Percentiles rank a stretch among this genome's conserved stretches.
Evolutionary conservation across 73 alveolate genomes (phyloP).

Genomic region (Durusdinium trenchii): DNA sequence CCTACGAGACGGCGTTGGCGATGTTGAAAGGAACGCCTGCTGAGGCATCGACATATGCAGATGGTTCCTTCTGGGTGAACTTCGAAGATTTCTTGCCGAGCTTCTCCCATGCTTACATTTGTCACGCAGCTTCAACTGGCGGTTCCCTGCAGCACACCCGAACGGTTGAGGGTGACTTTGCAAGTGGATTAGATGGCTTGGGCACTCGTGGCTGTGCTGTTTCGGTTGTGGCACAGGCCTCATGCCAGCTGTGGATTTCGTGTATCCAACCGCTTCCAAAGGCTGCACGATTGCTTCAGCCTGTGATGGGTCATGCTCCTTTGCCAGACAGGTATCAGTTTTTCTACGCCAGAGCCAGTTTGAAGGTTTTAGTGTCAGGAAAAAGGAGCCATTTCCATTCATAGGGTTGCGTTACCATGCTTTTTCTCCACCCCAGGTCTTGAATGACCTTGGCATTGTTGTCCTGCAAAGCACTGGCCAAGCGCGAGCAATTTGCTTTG

Average conservation of each 20-base stretch:
- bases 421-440: conserved; percentile 20
- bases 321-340: neutral
- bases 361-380: too few species aligned
- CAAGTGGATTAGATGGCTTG: conserved; percentile 3
- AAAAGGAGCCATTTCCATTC: too few species aligned
- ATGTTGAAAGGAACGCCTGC: conserved; percentile 64
- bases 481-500: conserved; percentile 34
- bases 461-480: neutral
- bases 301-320: conserved; percentile 78
- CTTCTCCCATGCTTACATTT: conserved; percentile 53
- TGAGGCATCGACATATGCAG: conserved; percentile 84
- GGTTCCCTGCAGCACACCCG: conserved; percentile 44
- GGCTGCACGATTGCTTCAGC: conserved; percentile 78
- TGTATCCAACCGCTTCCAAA: conserved; percentile 56
- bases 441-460: conserved; percentile 84
- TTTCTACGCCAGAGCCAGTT: too few species aligned
- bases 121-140: conserved; percentile 86
- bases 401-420: neutral
- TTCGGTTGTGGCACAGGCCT: neutral
- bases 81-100: conserved; percentile 19
- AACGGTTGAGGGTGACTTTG: conserved; percentile 82
- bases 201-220: conserved; percentile 86
- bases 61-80: conserved; percentile 80
- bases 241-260: conserved; percentile 52
- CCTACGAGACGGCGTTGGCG: conserved; percentile 37